Base-by-base conservation (phyloP, 2,329 filamentous ascomycete genomes). In the Cercospora sp. region DNA sequence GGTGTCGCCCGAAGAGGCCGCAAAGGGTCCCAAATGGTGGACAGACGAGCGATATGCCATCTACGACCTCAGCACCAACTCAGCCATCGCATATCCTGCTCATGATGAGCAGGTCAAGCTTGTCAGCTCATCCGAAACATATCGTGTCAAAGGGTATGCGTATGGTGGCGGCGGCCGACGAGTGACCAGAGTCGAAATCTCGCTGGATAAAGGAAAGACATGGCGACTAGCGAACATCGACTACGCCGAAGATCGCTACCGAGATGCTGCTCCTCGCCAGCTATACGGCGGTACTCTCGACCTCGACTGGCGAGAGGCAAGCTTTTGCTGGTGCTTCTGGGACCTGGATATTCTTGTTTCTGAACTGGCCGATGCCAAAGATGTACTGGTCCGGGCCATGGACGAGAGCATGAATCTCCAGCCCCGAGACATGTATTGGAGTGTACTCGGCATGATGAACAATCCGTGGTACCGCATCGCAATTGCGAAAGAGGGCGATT, bases 381-480 rank as follows among this genome's bases (percentile, higher is more conserved):
- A 93, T 74, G 88, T 97, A 43, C 85, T 96, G 75, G 89, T 97
- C 5, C 86, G 94, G 55, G 90, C 90, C 4, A 97, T 97, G 93
- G 94, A 97, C 73, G 94, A 97, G 72, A 87, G 90, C 65, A 90
- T 97, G 87, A 92, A 91, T 79, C 83, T 92, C 0, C 93, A 97
- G 77, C 94, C 94, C 4, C 86, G 92, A 69, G 94, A 97, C 75
- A 95, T 97, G 92, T 97, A 97, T 81, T 97, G 94, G 94, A 93
- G 89, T 69, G 93, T 97, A 2, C 82, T 97, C 45, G 93, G 94
- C 0, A 97, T 97, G 94, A 97, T 97, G 94, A 97, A 97, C 80
- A 97, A 97, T 74, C 91, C 92, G 0, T 97, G 94, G 94, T 97
- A 91, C 79, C 86, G 94, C 5, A 86, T 97, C 0, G 87, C 89